phyloP scores from a whole-genome alignment of 108 stramenopile species.

The Cyclotella choctawhatcheeana region DNA sequence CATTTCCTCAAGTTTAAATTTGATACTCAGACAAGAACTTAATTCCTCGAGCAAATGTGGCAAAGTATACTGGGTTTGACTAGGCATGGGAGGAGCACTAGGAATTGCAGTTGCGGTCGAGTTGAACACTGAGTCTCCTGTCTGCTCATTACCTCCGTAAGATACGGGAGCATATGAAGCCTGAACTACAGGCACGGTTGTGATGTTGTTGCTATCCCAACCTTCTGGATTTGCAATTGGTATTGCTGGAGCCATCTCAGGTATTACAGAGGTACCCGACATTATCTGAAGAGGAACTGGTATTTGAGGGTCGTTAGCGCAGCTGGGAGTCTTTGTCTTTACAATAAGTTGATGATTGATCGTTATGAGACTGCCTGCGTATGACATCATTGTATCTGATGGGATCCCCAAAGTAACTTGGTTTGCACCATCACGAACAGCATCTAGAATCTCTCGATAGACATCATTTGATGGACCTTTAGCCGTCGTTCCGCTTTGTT shows the following conservation, averaged over 20 bases:
- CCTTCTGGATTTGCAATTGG: conserved; percentile 2
- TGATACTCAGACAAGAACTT: conserved; percentile 4
- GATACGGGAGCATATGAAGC: conserved; percentile 7
- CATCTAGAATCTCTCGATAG: conserved; percentile 9
- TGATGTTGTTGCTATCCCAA: conserved; percentile 1
- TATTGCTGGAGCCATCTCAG: neutral
- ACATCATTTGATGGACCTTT: conserved; percentile 7
- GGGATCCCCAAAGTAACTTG: neutral
- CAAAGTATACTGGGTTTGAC: neutral
- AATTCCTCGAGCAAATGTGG: neutral
- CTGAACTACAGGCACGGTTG: conserved; percentile 4
- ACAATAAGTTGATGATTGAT: neutral
- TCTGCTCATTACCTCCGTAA: conserved; percentile 3
- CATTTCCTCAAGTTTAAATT: conserved; percentile 11
- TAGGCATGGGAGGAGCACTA: conserved; percentile 2
- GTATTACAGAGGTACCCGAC: neutral
- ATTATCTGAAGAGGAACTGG: neutral
- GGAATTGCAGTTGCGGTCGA: neutral
- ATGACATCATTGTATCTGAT: neutral
- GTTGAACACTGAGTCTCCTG: neutral
- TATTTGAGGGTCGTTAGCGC: conserved; percentile 4
- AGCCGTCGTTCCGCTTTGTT: neutral
- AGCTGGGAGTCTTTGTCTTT: conserved; percentile 8
- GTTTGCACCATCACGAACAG: conserved; percentile 10
- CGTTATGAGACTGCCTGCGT: neutral